Evolutionary conservation across 1,284 basidiomycete genomes (phyloP).

Genomic region (Omphalotus olearius): DNA sequence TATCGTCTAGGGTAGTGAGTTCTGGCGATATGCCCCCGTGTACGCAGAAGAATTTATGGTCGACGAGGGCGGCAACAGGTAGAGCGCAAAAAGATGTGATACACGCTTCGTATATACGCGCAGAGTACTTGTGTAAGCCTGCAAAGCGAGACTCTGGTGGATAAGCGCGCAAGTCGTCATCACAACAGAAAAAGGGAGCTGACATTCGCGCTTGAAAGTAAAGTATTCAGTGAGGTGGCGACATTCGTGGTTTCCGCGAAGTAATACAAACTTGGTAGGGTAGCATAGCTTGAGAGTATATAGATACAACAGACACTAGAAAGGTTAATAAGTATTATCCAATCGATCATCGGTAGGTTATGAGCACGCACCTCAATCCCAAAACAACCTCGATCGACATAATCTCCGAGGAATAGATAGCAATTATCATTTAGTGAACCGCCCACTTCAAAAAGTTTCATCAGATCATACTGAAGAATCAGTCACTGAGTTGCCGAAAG

Average conservation of each 20-base stretch:
- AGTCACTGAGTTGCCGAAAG: slow-evolving; percentile 2
- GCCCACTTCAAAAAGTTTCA: slow-evolving; percentile 98
- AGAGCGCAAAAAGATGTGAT: slow-evolving; percentile 90
- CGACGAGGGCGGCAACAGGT: slow-evolving; percentile 90
- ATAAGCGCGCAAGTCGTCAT: background rate
- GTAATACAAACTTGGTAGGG: slow-evolving; percentile 84
- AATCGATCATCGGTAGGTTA: background rate
- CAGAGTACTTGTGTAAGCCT: slow-evolving; percentile 94
- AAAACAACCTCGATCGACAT: slow-evolving; percentile 96
- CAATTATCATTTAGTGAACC: slow-evolving; percentile 85
- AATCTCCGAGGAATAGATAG: slow-evolving; percentile 97
- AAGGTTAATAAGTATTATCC: slow-evolving; percentile 2
- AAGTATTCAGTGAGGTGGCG: slow-evolving; percentile 96
- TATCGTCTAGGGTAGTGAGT: slow-evolving; percentile 78
- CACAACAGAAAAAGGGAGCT: background rate
- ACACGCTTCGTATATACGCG: slow-evolving; percentile 85
- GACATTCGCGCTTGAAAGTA: slow-evolving; percentile 94
- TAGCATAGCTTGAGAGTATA: slow-evolving; percentile 94
- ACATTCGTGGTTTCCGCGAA: slow-evolving; percentile 98
- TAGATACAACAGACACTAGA: slow-evolving; percentile 81
- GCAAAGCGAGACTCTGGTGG: background rate
- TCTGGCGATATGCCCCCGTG: slow-evolving; percentile 95
- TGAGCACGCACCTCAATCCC: slow-evolving; percentile 76
- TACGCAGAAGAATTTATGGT: slow-evolving; percentile 96
- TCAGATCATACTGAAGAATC: slow-evolving; percentile 80